These are phyloP conservation scores for Lolium rigidum DNA, from an alignment of 176 grass and related monocot genomes.

Conservation along the genomic window DNA sequence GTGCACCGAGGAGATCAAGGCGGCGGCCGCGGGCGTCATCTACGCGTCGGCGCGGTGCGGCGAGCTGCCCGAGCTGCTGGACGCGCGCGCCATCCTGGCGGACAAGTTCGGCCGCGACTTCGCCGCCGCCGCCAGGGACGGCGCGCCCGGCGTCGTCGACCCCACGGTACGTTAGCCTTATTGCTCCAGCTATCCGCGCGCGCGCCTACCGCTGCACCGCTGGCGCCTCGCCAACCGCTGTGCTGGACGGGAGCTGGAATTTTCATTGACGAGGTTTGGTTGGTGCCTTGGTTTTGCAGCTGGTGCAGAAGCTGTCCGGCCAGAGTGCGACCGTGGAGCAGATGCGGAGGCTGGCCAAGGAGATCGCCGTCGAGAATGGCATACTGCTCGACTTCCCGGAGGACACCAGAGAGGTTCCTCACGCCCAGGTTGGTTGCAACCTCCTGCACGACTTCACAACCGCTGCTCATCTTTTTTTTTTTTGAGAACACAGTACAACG, in stretches of 20 bases:
- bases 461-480: no score
- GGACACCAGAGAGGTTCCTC: not conserved
- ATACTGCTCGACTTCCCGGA: slow-evolving; percentile 54
- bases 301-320: slow-evolving; percentile 52
- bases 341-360: slow-evolving; percentile 50
- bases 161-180: slow-evolving; percentile 28
- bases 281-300: slow-evolving; percentile 46
- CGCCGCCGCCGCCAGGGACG: slow-evolving; percentile 46
- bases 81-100: slow-evolving; percentile 53
- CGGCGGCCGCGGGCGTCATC: slow-evolving; percentile 53
- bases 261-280: not conserved
- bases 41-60: slow-evolving; percentile 57
- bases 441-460: not conserved
- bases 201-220: not conserved
- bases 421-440: slow-evolving; percentile 15
- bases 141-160: slow-evolving; percentile 44
- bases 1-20: slow-evolving; percentile 51
- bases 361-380: slow-evolving; percentile 52
- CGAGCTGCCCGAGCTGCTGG: slow-evolving; percentile 64
- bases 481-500: no score
- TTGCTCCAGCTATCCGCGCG: slow-evolving; percentile 34
- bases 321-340: slow-evolving; percentile 45
- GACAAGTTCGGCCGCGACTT: slow-evolving; percentile 66
- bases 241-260: not conserved
- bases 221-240: slow-evolving; percentile 34